Conservation (phyloP, 345 rosid species). For the Geranium brycei region DNA sequence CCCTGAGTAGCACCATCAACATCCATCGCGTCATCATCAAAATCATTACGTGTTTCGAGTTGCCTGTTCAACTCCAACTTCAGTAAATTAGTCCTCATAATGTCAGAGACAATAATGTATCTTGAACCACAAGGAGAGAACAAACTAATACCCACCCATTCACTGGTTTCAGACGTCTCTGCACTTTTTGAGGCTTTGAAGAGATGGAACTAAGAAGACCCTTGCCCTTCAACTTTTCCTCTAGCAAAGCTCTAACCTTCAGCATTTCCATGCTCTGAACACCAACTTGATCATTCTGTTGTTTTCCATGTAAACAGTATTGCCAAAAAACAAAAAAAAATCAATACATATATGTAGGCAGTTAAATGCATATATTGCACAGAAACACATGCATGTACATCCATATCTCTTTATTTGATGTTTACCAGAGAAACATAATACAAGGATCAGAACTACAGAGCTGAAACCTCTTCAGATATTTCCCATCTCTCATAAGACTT, state of each 20-base stretch:
- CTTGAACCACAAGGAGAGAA: neutral
- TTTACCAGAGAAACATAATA: neutral
- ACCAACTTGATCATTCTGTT: conserved; percentile 52
- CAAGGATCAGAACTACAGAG: neutral
- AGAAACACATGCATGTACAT: neutral
- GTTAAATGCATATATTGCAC: too few relatives aligned
- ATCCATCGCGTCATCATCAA: conserved; percentile 52
- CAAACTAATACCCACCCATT: conserved; percentile 49
- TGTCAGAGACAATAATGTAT: conserved; percentile 10
- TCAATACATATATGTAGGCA: too few relatives aligned
- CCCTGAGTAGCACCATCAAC: conserved; percentile 17
- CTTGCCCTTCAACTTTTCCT: conserved; percentile 61
- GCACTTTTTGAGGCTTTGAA: conserved; percentile 33
- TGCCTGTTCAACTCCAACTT: conserved; percentile 28
- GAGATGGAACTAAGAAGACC: conserved; percentile 32
- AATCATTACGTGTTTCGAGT: conserved; percentile 74
- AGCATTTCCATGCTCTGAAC: conserved; percentile 73
- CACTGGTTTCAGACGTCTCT: conserved; percentile 36
- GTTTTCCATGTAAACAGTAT: conserved; percentile 11
- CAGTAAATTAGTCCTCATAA: conserved; percentile 10
- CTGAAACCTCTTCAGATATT: neutral
- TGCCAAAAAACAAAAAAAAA: neutral
- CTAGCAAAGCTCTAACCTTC: conserved; percentile 71
- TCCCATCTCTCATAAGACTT: conserved; percentile 2
- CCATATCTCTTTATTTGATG: neutral